These are phyloP conservation scores for Echium plantagineum DNA, from an alignment of 257 asterid species.

Conservation along the genomic window DNA sequence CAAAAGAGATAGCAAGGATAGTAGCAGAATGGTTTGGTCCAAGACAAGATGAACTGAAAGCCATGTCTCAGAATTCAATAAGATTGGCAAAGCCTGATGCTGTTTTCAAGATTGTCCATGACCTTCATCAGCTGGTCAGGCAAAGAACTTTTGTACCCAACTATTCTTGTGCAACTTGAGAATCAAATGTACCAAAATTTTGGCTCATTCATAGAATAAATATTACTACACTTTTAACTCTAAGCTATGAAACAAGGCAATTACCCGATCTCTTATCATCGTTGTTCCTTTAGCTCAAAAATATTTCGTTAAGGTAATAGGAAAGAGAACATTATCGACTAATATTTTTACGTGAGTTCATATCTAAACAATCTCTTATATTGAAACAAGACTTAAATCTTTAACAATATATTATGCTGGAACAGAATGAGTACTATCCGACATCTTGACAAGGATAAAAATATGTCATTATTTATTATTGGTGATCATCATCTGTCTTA, in stretches of 20 bases:
- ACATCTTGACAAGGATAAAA: too few species aligned
- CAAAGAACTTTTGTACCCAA: conserved; percentile 45
- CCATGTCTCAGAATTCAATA: conserved; percentile 73
- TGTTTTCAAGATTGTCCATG: conserved; percentile 88
- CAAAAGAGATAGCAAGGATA: conserved; percentile 66
- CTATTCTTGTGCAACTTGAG: conserved; percentile 10
- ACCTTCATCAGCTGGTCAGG: conserved; percentile 75
- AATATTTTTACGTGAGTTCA: too few species aligned
- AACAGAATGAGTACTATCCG: too few species aligned
- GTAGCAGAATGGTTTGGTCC: conserved; percentile 92
- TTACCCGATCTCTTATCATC: too few species aligned
- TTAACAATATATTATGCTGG: too few species aligned
- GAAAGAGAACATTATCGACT: too few species aligned
- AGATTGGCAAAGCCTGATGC: conserved; percentile 85
- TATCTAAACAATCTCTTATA: too few species aligned
- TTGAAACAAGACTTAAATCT: too few species aligned
- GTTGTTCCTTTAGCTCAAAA: too few species aligned
- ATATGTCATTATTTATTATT: too few species aligned
- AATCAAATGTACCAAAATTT: conserved; percentile 10
- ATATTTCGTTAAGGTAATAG: too few species aligned
- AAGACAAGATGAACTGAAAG: conserved; percentile 52
- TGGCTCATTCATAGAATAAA: not conserved
- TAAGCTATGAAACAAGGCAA: not conserved
- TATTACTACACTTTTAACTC: not conserved
- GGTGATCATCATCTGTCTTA: too few species aligned